Evolutionary conservation across 768 basidiomycete genomes (phyloP).

Genomic region (Pholiota conissans): DNA sequence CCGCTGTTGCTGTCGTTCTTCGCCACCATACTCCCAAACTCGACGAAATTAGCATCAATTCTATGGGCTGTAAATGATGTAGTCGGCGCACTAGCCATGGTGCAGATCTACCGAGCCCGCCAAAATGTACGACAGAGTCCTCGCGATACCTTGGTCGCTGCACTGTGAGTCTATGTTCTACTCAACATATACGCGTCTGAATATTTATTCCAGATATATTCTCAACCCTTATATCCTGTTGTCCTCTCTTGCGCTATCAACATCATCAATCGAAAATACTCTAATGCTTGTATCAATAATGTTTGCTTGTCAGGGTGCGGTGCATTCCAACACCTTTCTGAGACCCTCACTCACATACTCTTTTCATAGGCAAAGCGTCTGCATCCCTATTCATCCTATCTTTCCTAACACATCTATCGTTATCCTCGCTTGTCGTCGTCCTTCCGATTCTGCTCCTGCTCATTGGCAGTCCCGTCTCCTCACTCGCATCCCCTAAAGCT

Average conservation of each 20-base stretch:
- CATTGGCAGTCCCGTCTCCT: slow-evolving; percentile 59
- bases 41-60: slow-evolving; percentile 45
- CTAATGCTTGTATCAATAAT: slow-evolving; percentile 64
- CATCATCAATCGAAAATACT: slow-evolving; percentile 80
- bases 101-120: slow-evolving; percentile 66
- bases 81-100: slow-evolving; percentile 65
- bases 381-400: slow-evolving; percentile 67
- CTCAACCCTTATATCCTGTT: slow-evolving; percentile 88
- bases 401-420: slow-evolving; percentile 66
- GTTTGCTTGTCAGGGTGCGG: slow-evolving; percentile 66
- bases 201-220: slow-evolving; percentile 59
- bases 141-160: slow-evolving; percentile 63
- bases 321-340: not conserved
- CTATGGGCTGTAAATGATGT: slow-evolving; percentile 75
- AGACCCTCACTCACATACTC: not conserved
- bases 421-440: slow-evolving; percentile 70
- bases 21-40: slow-evolving; percentile 64
- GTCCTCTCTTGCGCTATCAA: slow-evolving; percentile 78
- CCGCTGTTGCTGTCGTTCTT: slow-evolving; percentile 78
- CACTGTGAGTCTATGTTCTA: slow-evolving; percentile 50
- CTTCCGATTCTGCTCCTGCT: slow-evolving; percentile 68
- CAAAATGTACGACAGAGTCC: slow-evolving; percentile 46
- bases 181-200: not conserved
- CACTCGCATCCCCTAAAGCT: slow-evolving; percentile 61
- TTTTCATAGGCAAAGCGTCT: slow-evolving; percentile 52